These are phyloP conservation scores for Trametes punicea DNA, from an alignment of 768 basidiomycete genomes.

Conservation along the genomic window DNA sequence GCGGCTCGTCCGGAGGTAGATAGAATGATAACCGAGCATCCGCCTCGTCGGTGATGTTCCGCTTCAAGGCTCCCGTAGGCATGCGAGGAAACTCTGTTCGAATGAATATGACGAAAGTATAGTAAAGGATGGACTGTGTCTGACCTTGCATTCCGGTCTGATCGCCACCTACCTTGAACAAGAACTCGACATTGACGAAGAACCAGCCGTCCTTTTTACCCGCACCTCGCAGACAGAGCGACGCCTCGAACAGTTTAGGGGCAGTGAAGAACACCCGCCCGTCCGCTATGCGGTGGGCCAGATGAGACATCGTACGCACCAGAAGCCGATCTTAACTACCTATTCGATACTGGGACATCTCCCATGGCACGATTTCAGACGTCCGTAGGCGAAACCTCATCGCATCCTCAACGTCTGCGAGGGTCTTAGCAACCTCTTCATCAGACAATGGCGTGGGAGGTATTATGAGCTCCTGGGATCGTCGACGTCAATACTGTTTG, in stretches of 20 bases:
- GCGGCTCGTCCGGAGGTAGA: constrained; percentile 39
- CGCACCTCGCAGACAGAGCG: constrained; percentile 70
- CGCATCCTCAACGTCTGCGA: constrained; percentile 70
- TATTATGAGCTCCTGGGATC: constrained; percentile 60
- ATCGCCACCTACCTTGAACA: constrained; percentile 71
- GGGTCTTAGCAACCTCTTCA: constrained; percentile 57
- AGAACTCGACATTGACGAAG: constrained; percentile 73
- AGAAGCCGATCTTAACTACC: constrained; percentile 38
- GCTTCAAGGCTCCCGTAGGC: constrained; percentile 59
- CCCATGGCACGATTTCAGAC: constrained; percentile 75
- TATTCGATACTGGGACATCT: constrained; percentile 72
- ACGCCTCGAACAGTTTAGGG: constrained; percentile 68
- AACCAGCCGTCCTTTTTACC: constrained; percentile 79
- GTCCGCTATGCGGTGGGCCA: constrained; percentile 43
- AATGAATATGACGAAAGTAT: not conserved
- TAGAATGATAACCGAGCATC: constrained; percentile 66
- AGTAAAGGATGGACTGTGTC: not conserved
- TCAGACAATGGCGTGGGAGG: constrained; percentile 67
- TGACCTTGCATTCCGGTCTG: constrained; percentile 68
- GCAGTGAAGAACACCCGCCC: constrained; percentile 80
- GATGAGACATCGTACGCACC: constrained; percentile 14
- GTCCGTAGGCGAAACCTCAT: constrained; percentile 79
- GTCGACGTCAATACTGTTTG: not conserved
- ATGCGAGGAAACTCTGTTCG: constrained; percentile 66
- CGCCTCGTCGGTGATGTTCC: constrained; percentile 70